Conservation (phyloP, 2,329 filamentous ascomycete species). For the Venturia effusa region DNA sequence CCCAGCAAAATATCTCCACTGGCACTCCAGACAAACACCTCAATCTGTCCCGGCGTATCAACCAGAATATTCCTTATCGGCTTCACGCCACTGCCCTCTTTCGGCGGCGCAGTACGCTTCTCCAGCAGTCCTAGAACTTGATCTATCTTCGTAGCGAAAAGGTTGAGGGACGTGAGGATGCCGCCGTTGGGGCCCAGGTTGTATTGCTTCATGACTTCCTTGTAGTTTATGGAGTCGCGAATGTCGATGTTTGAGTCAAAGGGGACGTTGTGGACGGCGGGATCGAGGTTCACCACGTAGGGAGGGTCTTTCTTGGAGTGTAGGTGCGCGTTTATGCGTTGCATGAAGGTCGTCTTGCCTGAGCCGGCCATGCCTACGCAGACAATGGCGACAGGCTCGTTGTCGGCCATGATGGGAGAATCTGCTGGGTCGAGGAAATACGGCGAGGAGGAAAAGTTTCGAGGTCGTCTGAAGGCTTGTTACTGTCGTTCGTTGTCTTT, state of each 20-base stretch:
- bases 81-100: slow-evolving; percentile 2
- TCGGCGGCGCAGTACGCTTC: slow-evolving; percentile 59
- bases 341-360: slow-evolving; percentile 99
- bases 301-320: slow-evolving; percentile 71
- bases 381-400: slow-evolving; percentile 63
- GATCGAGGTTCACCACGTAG: slow-evolving; percentile 95
- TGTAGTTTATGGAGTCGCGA: slow-evolving; percentile 97
- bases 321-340: slow-evolving; percentile 88
- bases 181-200: slow-evolving; percentile 95
- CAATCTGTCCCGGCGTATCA: slow-evolving; percentile 95
- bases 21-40: slow-evolving; percentile 97
- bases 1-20: slow-evolving; percentile 90
- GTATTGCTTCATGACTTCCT: slow-evolving; percentile 99
- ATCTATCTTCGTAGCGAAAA: slow-evolving; percentile 97
- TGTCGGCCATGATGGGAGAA: background rate
- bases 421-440: no score
- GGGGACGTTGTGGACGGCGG: slow-evolving; percentile 83
- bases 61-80: slow-evolving; percentile 68
- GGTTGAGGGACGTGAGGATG: slow-evolving; percentile 87
- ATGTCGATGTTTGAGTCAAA: slow-evolving; percentile 99
- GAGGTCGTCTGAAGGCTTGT: background rate
- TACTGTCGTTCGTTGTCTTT: background rate
- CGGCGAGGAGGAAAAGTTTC: background rate
- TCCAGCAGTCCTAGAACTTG: slow-evolving; percentile 84
- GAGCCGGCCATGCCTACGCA: slow-evolving; percentile 98